These are phyloP conservation scores for Sporothrix brasiliensis DNA, from an alignment of 2,329 filamentous ascomycete species.

Conservation along the genomic window DNA sequence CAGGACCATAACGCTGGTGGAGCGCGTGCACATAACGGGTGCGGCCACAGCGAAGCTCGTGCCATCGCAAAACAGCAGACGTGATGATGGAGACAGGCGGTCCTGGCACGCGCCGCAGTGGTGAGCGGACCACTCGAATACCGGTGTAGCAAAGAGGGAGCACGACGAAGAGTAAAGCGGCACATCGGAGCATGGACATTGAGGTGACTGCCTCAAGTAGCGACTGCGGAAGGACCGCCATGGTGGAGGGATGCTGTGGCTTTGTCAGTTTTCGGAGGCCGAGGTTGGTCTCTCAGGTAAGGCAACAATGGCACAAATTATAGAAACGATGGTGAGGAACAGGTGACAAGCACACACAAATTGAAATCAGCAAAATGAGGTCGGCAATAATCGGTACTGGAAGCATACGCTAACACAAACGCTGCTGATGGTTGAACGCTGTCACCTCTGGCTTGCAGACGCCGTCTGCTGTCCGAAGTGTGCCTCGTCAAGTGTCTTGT, in stretches of 20 bases:
- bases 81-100: constrained; percentile 54
- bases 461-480: constrained; percentile 3
- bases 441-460: background rate
- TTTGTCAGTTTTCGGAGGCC: background rate
- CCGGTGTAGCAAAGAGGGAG: constrained; percentile 30
- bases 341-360: background rate
- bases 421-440: background rate
- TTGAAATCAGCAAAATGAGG: background rate
- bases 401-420: constrained; percentile 5
- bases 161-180: background rate
- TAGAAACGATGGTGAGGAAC: background rate
- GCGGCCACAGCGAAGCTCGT: constrained; percentile 58
- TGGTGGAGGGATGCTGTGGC: background rate
- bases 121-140: constrained; percentile 36
- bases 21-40: constrained; percentile 60
- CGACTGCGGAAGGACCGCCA: constrained; percentile 21
- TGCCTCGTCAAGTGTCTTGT: background rate
- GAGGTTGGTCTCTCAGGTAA: background rate
- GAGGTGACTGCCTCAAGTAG: background rate
- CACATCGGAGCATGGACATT: background rate
- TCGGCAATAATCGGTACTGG: background rate
- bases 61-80: constrained; percentile 55
- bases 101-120: constrained; percentile 52
- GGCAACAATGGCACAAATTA: background rate
- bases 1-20: constrained; percentile 59